These are phyloP conservation scores for Penicillium simplicissimum DNA, from an alignment of 495 filamentous ascomycete species.

Conservation along the genomic window DNA sequence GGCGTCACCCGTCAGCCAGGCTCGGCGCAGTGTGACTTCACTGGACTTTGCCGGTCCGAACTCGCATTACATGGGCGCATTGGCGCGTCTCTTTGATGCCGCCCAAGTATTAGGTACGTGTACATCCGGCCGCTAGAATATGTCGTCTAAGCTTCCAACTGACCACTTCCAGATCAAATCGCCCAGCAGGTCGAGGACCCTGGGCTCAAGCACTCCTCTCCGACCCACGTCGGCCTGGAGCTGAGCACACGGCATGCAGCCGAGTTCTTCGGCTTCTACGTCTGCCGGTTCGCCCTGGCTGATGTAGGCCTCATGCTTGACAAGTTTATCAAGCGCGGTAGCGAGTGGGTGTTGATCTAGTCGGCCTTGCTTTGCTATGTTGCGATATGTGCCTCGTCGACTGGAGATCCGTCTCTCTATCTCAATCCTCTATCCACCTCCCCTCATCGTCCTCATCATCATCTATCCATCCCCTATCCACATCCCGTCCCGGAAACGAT, in stretches of 20 bases:
- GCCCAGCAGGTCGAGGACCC: slow-evolving; percentile 94
- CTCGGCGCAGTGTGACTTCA: slow-evolving; percentile 67
- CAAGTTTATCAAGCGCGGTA: slow-evolving; percentile 95
- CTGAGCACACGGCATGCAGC: slow-evolving; percentile 90
- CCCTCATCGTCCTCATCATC: background rate
- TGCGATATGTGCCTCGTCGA: background rate
- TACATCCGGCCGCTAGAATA: background rate
- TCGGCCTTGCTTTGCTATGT: background rate
- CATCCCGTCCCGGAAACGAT: background rate
- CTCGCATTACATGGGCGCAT: slow-evolving; percentile 82
- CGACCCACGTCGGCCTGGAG: slow-evolving; percentile 91
- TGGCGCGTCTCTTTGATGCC: slow-evolving; percentile 92
- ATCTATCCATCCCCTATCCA: background rate
- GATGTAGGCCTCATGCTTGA: slow-evolving; percentile 88
- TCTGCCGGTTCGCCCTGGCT: slow-evolving; percentile 88
- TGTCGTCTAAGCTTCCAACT: slow-evolving; percentile 13
- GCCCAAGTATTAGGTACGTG: slow-evolving; percentile 87
- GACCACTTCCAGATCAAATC: slow-evolving; percentile 73
- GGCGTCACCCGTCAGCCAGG: slow-evolving; percentile 55
- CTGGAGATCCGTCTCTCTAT: background rate
- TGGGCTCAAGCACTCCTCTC: slow-evolving; percentile 75
- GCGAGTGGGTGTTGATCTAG: slow-evolving; percentile 82
- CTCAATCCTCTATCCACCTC: background rate
- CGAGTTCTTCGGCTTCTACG: slow-evolving; percentile 96
- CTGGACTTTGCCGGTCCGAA: slow-evolving; percentile 80